phyloP scores from a whole-genome alignment of 2,329 filamentous ascomycete species.

The Sclerotinia minor region DNA sequence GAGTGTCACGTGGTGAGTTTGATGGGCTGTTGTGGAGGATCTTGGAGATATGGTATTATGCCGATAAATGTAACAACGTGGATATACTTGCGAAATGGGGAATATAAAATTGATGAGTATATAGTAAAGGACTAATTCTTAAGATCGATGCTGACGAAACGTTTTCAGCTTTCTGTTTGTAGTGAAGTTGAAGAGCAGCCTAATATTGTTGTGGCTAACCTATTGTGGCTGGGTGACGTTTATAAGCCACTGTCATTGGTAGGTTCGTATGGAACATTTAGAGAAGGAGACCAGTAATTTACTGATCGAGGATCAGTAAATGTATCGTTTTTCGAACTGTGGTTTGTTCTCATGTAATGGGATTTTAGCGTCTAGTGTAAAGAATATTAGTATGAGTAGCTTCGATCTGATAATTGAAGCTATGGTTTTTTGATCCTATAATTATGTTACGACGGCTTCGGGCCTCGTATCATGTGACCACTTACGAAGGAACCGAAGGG shows the following conservation, averaged over 20 bases:
- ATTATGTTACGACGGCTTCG: too few species aligned
- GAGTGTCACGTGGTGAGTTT: neutral
- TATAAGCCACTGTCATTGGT: constrained; percentile 9
- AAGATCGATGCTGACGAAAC: constrained; percentile 14
- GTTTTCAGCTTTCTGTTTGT: constrained; percentile 7
- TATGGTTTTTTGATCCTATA: too few species aligned
- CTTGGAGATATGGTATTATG: neutral
- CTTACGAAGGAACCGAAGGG: too few species aligned
- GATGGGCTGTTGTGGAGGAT: too few species aligned
- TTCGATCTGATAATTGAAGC: too few species aligned
- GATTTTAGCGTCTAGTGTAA: too few species aligned
- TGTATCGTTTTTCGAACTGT: too few species aligned
- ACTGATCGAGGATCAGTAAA: too few species aligned
- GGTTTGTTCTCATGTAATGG: too few species aligned
- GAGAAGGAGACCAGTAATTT: too few species aligned
- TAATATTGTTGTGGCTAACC: constrained; percentile 1
- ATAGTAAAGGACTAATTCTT: neutral
- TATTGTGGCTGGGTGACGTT: neutral
- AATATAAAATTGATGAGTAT: neutral
- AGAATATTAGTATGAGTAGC: too few species aligned
- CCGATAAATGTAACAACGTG: neutral
- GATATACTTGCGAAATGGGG: neutral
- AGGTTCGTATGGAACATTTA: neutral
- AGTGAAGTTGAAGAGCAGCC: neutral
- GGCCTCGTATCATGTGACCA: too few species aligned